These are phyloP conservation scores for Rhodotorula babjevae DNA, from an alignment of 768 basidiomycete species.

Conservation along the genomic window DNA sequence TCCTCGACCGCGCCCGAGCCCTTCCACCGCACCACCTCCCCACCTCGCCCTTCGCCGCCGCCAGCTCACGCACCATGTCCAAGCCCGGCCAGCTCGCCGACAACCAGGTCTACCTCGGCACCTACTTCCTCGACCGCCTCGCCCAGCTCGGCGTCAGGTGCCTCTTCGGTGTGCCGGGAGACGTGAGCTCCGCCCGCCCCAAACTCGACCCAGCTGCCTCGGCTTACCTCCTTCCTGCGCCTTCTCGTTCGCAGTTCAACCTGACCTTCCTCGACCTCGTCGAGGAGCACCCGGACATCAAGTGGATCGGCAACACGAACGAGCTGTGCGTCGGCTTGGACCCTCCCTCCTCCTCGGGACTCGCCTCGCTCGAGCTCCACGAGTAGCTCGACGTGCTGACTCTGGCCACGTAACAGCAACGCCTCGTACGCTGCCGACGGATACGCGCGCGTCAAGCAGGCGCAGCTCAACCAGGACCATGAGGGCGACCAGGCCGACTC, in stretches of 20 bases:
- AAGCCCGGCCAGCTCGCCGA: slow-evolving; percentile 25
- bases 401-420: slow-evolving; percentile 50
- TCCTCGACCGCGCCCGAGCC: neutral
- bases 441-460: slow-evolving; percentile 78
- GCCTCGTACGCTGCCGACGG: slow-evolving; percentile 80
- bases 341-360: too few relatives aligned
- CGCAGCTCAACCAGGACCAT: slow-evolving; percentile 28
- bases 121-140: slow-evolving; percentile 44
- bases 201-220: too few relatives aligned
- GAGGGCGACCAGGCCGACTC: slow-evolving; percentile 9
- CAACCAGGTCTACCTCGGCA: slow-evolving; percentile 44
- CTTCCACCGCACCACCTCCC: neutral
- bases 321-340: slow-evolving; percentile 5
- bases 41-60: too few relatives aligned
- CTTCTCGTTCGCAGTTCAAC: slow-evolving; percentile 32
- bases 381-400: too few relatives aligned
- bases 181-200: slow-evolving; percentile 9
- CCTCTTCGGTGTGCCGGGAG: slow-evolving; percentile 31
- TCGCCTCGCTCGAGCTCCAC: too few relatives aligned
- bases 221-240: too few relatives aligned
- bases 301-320: slow-evolving; percentile 37
- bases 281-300: slow-evolving; percentile 29
- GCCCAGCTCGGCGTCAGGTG: slow-evolving; percentile 29
- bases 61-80: slow-evolving; percentile 4
- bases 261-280: slow-evolving; percentile 39